Conservation (phyloP, 1,139 yeast species). For the Lodderomyces beijingensis region DNA sequence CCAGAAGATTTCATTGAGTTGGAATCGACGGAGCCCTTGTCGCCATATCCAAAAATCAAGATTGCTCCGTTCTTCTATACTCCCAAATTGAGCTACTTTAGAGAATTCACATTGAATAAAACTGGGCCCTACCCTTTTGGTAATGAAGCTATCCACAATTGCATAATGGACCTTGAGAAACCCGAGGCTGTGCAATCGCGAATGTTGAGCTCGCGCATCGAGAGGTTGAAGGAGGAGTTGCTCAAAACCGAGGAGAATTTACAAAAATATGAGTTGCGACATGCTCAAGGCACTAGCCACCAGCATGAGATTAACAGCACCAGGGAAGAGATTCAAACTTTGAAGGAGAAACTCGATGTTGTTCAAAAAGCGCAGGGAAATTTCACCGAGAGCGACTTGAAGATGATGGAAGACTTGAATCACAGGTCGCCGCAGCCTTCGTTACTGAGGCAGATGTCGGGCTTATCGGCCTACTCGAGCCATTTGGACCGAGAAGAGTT, state of each 20-base stretch:
- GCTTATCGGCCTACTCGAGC: slow-evolving; percentile 26
- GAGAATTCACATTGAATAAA: slow-evolving; percentile 51
- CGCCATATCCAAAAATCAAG: slow-evolving; percentile 52
- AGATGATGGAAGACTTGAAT: slow-evolving; percentile 5
- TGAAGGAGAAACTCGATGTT: slow-evolving; percentile 25
- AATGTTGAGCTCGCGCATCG: slow-evolving; percentile 37
- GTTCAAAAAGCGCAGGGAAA: slow-evolving; percentile 20
- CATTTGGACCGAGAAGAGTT: slow-evolving; percentile 24
- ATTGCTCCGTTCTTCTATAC: slow-evolving; percentile 65
- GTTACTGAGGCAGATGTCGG: slow-evolving; percentile 9
- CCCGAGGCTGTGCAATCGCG: slow-evolving; percentile 52
- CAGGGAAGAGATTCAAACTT: slow-evolving; percentile 19
- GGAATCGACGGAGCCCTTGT: slow-evolving; percentile 45
- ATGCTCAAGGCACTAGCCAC: slow-evolving; percentile 6
- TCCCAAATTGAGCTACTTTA: slow-evolving; percentile 72
- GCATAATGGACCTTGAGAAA: slow-evolving; percentile 54
- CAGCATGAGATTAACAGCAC: slow-evolving; percentile 25
- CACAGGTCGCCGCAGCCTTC: slow-evolving; percentile 10
- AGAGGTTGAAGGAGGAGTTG: slow-evolving; percentile 44
- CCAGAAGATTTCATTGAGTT: slow-evolving; percentile 76
- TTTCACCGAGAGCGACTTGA: slow-evolving; percentile 13
- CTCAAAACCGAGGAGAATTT: slow-evolving; percentile 12
- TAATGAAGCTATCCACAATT: slow-evolving; percentile 59
- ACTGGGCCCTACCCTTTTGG: slow-evolving; percentile 65
- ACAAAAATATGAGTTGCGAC: not conserved